Conservation (phyloP, 2,329 filamentous ascomycete species). For the Stagonosporopsis cucurbitacearum region DNA sequence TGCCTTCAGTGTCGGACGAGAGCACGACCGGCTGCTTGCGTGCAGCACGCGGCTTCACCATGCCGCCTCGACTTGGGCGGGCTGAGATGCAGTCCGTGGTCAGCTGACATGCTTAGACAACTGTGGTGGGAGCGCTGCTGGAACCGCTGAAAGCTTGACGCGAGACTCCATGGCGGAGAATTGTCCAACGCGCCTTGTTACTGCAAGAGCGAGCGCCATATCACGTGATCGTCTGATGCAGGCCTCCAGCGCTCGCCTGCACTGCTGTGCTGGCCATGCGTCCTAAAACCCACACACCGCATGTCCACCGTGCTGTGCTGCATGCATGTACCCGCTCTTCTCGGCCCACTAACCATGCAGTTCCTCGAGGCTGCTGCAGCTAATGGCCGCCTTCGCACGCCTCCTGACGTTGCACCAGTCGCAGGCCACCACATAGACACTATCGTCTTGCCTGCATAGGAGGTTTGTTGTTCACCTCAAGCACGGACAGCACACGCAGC, state of each 20-base stretch:
- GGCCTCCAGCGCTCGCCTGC: background rate
- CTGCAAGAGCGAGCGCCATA: background rate
- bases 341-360: constrained; percentile 20
- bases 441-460: constrained; percentile 34
- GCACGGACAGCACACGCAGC: constrained; percentile 31
- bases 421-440: constrained; percentile 42
- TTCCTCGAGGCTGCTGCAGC: constrained; percentile 34
- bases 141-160: constrained; percentile 11
- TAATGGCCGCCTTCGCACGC: constrained; percentile 17
- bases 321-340: constrained; percentile 19
- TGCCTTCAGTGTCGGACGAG: constrained; percentile 44
- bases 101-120: constrained; percentile 40
- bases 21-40: constrained; percentile 47
- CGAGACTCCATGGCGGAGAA: constrained; percentile 13
- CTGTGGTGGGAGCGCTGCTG: constrained; percentile 18
- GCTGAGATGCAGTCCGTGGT: constrained; percentile 19
- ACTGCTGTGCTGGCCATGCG: constrained; percentile 11
- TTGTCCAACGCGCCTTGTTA: background rate
- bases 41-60: constrained; percentile 48
- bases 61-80: constrained; percentile 42
- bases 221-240: constrained; percentile 8
- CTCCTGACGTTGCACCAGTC: constrained; percentile 38
- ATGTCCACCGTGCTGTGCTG: constrained; percentile 5
- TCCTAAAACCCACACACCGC: constrained; percentile 13
- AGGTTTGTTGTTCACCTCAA: constrained; percentile 30